Base-by-base conservation (phyloP, 768 basidiomycete genomes). In the Boletus bicolor region DNA sequence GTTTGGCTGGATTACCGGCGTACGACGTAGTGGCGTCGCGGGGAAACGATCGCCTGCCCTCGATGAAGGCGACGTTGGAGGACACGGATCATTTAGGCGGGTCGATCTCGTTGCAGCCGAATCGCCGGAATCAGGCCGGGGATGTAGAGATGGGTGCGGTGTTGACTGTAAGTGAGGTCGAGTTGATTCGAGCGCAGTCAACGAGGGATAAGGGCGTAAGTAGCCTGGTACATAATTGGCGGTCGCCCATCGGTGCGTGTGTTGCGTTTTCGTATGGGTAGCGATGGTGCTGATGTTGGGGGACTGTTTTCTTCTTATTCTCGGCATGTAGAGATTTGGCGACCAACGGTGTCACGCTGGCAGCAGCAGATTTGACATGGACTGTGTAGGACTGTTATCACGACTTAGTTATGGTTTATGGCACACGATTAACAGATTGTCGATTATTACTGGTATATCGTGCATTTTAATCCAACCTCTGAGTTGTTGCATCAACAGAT, bases 241-340 rank as follows among this genome's bases (percentile, higher is more conserved):
- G 79, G 43, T 87, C 85, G 24, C 87, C 87, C 1, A 84, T 89
- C 50, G 83, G 87, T 89, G 51, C 44, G 76, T 72, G 26, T 41
- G 11, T 35, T 28, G 10, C 2, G 2, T 17, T 9, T 19, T 41
- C 19, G 17, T 2, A 4, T 7, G 38, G 3, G 35, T 21, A 28
- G 14, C 5, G 17, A 30, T 36, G 42, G 10, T 32, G 35, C 45
- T 60, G 42, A 59, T 11, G 15, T 36, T 0, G 24, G 3, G 2
- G 5, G 6, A 5, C 14, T 5, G 21, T 24, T 24, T 24, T 24
- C 21, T 24, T 24, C 21, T 24, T 24, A 24, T 24, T 24, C 21
- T 15, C 17, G 48, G 3, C 15, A 9, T 42, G 34, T 34, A 64
- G 62, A 63, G 15, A 56, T 63, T 30, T 63, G 49, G 24, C 49